Conservation (phyloP, 2,329 filamentous ascomycete species). For the Dactylonectria macrodidyma region DNA sequence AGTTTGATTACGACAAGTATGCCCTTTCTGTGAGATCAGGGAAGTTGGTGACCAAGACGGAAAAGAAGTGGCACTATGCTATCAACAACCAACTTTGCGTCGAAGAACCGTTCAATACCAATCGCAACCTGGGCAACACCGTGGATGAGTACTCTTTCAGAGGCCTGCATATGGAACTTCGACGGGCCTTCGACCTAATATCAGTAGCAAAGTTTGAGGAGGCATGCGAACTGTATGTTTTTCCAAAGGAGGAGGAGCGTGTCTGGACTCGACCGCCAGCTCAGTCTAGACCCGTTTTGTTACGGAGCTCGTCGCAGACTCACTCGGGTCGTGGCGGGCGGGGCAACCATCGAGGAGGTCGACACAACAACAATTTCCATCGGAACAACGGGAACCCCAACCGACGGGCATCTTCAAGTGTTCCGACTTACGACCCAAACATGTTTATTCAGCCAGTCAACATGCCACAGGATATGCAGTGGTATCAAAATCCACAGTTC, state of each 20-base stretch:
- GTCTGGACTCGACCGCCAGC: conserved; percentile 71
- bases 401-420: conserved; percentile 68
- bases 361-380: conserved; percentile 61
- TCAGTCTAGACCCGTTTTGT: conserved; percentile 68
- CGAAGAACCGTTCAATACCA: conserved; percentile 95
- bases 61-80: conserved; percentile 89
- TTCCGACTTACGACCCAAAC: conserved; percentile 65
- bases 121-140: conserved; percentile 93
- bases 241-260: conserved; percentile 84
- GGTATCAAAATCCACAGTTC: conserved; percentile 62
- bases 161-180: conserved; percentile 90
- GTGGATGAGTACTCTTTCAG: conserved; percentile 95
- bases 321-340: conserved; percentile 65
- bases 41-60: conserved; percentile 81
- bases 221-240: conserved; percentile 90
- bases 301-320: conserved; percentile 74
- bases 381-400: conserved; percentile 60
- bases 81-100: conserved; percentile 91
- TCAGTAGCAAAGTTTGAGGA: conserved; percentile 84
- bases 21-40: conserved; percentile 90
- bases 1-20: conserved; percentile 88
- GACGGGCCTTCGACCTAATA: conserved; percentile 88
- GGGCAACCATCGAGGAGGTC: conserved; percentile 64
- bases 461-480: conserved; percentile 64
- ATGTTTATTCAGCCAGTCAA: conserved; percentile 62